Conservation (phyloP, 1,284 basidiomycete species). For the Amylostereum chailletii region DNA sequence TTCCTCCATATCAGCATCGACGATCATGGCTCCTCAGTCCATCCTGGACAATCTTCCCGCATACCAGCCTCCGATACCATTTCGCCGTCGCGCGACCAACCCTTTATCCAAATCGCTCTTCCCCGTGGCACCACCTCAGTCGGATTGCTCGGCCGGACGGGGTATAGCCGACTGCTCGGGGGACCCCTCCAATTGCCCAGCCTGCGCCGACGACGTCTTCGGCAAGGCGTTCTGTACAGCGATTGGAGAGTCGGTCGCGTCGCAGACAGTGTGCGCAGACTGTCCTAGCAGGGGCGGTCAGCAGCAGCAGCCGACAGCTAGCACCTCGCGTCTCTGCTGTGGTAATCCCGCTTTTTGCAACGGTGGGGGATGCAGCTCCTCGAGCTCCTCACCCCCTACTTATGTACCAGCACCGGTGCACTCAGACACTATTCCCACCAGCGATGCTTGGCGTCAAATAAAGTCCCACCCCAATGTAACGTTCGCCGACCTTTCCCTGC, state of each 20-base stretch:
- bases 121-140: slow-evolving; percentile 27
- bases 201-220: slow-evolving; percentile 74
- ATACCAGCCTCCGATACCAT: slow-evolving; percentile 70
- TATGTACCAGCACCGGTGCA: slow-evolving; percentile 7
- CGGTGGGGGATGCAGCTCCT: slow-evolving; percentile 2
- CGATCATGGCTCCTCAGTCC: slow-evolving; percentile 25
- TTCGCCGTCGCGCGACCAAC: slow-evolving; percentile 44
- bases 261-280: slow-evolving; percentile 39
- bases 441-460: slow-evolving; percentile 79
- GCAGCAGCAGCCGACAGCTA: slow-evolving; percentile 2
- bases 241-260: slow-evolving; percentile 51
- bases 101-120: slow-evolving; percentile 40
- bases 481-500: slow-evolving; percentile 71
- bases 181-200: slow-evolving; percentile 62
- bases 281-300: slow-evolving; percentile 33
- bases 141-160: slow-evolving; percentile 35
- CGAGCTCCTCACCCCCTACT: background rate
- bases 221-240: slow-evolving; percentile 83
- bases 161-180: slow-evolving; percentile 35
- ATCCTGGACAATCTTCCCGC: slow-evolving; percentile 71
- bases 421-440: slow-evolving; percentile 64
- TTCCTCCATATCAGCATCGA: slow-evolving; percentile 4
- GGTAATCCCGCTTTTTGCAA: slow-evolving; percentile 20
- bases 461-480: slow-evolving; percentile 85
- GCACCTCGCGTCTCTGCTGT: slow-evolving; percentile 17